Conservation (phyloP, 2,329 filamentous ascomycete genomes). For the Alternaria novae-zelandiae region DNA sequence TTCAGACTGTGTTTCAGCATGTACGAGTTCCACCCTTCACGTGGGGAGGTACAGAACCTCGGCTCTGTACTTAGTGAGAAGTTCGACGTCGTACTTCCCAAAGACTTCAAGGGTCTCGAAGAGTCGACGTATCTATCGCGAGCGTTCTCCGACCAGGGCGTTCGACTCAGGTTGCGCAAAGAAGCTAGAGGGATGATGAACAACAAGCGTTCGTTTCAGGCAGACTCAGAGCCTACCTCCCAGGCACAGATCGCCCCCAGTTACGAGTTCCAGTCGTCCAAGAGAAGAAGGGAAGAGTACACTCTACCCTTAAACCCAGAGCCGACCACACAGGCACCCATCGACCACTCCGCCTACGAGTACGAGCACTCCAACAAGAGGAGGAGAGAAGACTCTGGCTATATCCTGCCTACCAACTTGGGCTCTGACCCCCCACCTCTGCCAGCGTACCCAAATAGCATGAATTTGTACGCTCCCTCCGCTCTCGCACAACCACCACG, state of each 20-base stretch:
- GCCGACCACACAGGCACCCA: not conserved
- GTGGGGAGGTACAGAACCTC: conserved; percentile 57
- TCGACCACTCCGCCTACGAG: not conserved
- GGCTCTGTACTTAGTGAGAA: conserved; percentile 64
- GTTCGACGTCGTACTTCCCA: conserved; percentile 69
- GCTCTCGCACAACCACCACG: not conserved
- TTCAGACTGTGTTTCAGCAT: conserved; percentile 79
- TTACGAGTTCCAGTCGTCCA: not conserved
- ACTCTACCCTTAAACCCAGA: not conserved
- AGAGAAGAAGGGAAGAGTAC: not conserved
- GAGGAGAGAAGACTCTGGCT: not conserved
- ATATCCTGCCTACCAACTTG: not conserved
- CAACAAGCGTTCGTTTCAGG: conserved; percentile 31
- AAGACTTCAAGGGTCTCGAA: conserved; percentile 78
- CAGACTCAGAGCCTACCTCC: conserved; percentile 6
- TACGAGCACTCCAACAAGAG: not conserved
- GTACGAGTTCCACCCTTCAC: conserved; percentile 58
- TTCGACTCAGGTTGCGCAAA: conserved; percentile 81
- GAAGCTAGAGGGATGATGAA: conserved; percentile 65
- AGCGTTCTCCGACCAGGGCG: conserved; percentile 85
- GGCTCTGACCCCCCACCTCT: not conserved
- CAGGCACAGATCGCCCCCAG: not conserved
- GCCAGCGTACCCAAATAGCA: not conserved
- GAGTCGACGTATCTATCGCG: conserved; percentile 83
- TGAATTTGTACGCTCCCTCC: not conserved